Conservation (phyloP, 1,284 basidiomycete genomes). For the Microbotryum intermedium region DNA sequence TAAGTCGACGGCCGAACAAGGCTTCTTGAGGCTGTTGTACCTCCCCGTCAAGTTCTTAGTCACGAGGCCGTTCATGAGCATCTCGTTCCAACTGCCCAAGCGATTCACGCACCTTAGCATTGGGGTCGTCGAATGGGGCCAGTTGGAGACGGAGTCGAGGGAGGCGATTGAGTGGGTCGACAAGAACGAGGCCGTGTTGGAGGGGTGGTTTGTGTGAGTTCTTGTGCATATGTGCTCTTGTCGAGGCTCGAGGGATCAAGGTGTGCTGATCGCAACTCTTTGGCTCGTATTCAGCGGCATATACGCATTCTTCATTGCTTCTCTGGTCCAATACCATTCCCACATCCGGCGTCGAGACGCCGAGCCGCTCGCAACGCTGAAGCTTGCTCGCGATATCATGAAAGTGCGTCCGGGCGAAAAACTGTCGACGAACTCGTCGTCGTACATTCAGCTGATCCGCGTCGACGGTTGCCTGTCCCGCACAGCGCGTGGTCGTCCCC, state of each 20-base stretch:
- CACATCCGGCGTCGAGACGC: conserved; percentile 74
- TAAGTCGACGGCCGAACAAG: conserved; percentile 24
- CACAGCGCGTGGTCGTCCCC: conserved; percentile 28
- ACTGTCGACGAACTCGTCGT: conserved; percentile 11
- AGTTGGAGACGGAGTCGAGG: conserved; percentile 60
- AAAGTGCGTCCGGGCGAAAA: conserved; percentile 41
- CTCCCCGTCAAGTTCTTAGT: conserved; percentile 61
- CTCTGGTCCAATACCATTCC: conserved; percentile 88
- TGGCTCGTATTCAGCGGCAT: conserved; percentile 52
- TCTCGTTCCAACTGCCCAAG: conserved; percentile 74
- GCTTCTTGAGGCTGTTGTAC: conserved; percentile 73
- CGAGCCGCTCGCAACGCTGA: conserved; percentile 62
- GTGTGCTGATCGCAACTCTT: conserved; percentile 75
- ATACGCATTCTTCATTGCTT: conserved; percentile 82
- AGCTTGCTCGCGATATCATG: conserved; percentile 70
- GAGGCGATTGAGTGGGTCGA: conserved; percentile 86
- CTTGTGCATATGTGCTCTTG: neutral
- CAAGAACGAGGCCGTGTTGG: conserved; percentile 66
- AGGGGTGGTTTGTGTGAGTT: conserved; percentile 61
- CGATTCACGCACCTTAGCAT: conserved; percentile 70
- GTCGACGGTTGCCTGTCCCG: conserved; percentile 4
- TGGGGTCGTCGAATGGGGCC: conserved; percentile 68
- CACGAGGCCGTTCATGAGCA: conserved; percentile 68
- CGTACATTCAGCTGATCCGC: conserved; percentile 37
- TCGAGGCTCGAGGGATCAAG: conserved; percentile 72